Evolutionary conservation across 192 early-diverging fungal genomes (phyloP), one percentile per base, ranked within the genome.

Genomic region (Coemansia pectinata): DNA sequence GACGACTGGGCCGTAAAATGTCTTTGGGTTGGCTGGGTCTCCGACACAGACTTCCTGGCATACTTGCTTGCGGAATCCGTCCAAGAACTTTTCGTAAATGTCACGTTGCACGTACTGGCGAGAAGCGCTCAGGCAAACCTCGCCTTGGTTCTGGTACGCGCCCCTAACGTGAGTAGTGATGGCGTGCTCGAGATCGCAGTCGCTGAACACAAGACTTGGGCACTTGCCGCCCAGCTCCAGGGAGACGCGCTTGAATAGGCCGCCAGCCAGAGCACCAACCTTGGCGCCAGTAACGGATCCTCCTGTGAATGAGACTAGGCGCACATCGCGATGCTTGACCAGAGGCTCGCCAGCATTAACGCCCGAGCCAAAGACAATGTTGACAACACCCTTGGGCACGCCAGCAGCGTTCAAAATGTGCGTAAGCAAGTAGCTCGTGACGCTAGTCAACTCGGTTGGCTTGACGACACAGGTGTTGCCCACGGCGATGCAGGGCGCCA

Each of bases 201-300:
- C 93, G 29, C 85, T 88, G 79, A 93, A 94, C 3, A 93, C 84
- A 57, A 92, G 85, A 57, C 87, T 90, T 1, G 93, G 87, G 25
- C 92, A 93, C 74, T 96, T 96, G 42, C 95, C 95, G 52, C 90
- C 94, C 9, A 96, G 81, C 76, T 96, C 95, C 44, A 96, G 70
- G 1, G 90, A 90, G 7, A 93, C 72, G 34, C 91, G 94, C 75
- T 95, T 95, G 65, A 91, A 79, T 38, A 88, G 86, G 36, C 81
- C 84, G 5, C 91, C 87, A 55, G 90, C 77, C 29, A 83, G 72
- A 29, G 81, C 73, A 76, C 88, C 86, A 60, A 94, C 84, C 31
- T 62, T 64, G 60, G 87, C 78, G 47, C 92, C 92, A 4, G 90
- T 91, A 21, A 65, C 70, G 11, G 92, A 91, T 11, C 87, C 89